Percentiles rank a stretch among this genome's conserved stretches.
Conservation (phyloP, 495 filamentous ascomycete genomes). For the Podospora comata region DNA sequence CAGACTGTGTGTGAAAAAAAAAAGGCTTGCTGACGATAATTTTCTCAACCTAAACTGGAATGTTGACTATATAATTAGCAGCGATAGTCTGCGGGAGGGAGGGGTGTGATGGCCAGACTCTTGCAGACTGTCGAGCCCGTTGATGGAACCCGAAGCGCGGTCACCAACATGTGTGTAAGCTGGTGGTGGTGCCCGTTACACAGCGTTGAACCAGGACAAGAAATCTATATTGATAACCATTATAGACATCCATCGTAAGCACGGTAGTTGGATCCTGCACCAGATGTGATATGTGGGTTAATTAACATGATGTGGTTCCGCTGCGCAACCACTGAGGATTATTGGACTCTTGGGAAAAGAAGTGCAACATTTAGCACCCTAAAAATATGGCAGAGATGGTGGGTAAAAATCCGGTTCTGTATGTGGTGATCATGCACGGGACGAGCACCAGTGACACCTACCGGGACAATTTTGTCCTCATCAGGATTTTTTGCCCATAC, state of each 20-base stretch:
- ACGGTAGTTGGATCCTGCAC: not conserved
- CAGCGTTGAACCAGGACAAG: conserved; percentile 1
- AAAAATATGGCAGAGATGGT: conserved; percentile 19
- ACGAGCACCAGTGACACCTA: not conserved
- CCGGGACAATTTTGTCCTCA: not conserved
- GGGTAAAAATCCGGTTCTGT: conserved; percentile 17
- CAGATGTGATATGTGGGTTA: conserved; percentile 11
- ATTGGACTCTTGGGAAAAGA: conserved; percentile 1
- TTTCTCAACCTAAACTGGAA: not conserved
- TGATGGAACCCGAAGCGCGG: not conserved
- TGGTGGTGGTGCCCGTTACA: not conserved
- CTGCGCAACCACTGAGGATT: conserved; percentile 1
- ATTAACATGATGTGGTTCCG: conserved; percentile 5
- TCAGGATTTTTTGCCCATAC: conserved; percentile 8
- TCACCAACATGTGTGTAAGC: not conserved
- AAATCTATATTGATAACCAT: not conserved
- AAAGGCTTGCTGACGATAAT: not conserved
- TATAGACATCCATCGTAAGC: not conserved
- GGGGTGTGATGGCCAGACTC: conserved; percentile 9
- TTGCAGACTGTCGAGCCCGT: conserved; percentile 15
- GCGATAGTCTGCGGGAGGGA: not conserved
- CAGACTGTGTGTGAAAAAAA: not conserved
- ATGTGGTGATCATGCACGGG: conserved; percentile 10
- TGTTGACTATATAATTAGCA: conserved; percentile 15
- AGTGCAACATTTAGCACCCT: conserved; percentile 8